A percentile compares a stretch with the other conserved stretches of the same genome.
Evolutionary conservation across 768 basidiomycete species (phyloP).

Genomic region (Dendrothele bispora): DNA sequence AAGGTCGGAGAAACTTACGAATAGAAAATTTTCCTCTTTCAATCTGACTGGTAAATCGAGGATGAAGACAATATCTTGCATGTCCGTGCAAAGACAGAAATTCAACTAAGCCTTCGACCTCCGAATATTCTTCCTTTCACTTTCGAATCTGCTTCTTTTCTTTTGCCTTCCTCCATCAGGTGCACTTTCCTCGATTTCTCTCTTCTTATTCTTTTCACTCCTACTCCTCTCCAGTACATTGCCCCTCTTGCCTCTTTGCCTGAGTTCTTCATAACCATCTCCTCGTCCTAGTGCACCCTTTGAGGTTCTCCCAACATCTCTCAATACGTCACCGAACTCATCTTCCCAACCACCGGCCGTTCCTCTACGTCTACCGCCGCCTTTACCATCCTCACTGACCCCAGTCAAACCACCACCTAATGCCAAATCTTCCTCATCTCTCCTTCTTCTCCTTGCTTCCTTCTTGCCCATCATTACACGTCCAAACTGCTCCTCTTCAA

Average conservation of each 20-base stretch:
- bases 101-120: no score
- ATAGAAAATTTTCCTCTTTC: no score
- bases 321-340: slow-evolving; percentile 81
- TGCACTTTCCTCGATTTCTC: slow-evolving; percentile 25
- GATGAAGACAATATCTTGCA: no score
- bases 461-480: slow-evolving; percentile 89
- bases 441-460: slow-evolving; percentile 65
- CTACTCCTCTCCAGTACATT: slow-evolving; percentile 62
- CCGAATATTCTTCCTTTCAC: slow-evolving; percentile 42
- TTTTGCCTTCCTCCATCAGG: slow-evolving; percentile 25
- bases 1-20: no score
- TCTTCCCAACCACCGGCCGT: slow-evolving; percentile 75
- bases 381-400: slow-evolving; percentile 29
- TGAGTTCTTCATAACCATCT: slow-evolving; percentile 83
- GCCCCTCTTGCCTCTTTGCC: slow-evolving; percentile 64
- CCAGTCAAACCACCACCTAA: slow-evolving; percentile 67
- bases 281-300: slow-evolving; percentile 39
- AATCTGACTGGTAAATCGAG: no score
- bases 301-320: slow-evolving; percentile 35
- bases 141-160: slow-evolving; percentile 47
- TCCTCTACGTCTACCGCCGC: slow-evolving; percentile 52
- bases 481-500: slow-evolving; percentile 94
- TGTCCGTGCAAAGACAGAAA: no score
- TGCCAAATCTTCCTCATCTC: slow-evolving; percentile 87
- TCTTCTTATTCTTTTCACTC: slow-evolving; percentile 14